Evolutionary conservation across 441 rosid genomes (phyloP).

Genomic region (Eruca vesicaria): DNA sequence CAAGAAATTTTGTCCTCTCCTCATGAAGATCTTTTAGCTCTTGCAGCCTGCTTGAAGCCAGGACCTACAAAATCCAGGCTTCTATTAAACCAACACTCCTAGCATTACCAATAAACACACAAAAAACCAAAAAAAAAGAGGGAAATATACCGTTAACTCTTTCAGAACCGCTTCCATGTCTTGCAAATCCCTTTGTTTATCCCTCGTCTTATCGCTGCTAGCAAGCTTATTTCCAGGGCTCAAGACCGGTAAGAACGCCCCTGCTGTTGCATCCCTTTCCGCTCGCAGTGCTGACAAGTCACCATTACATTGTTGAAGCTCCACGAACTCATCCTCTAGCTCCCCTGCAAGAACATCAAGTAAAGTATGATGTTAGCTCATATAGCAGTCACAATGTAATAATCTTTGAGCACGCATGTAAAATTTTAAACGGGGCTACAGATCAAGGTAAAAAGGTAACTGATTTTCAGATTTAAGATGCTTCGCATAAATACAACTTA

Average conservation of each 20-base stretch:
- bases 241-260: slow-evolving; percentile 75
- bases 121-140: slow-evolving; percentile 19
- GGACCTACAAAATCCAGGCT: slow-evolving; percentile 55
- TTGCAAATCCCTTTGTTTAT: slow-evolving; percentile 71
- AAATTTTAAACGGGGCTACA: background rate
- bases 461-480: background rate
- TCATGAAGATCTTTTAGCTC: slow-evolving; percentile 74
- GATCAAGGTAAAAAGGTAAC: background rate
- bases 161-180: slow-evolving; percentile 77
- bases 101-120: slow-evolving; percentile 24
- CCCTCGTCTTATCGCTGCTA: slow-evolving; percentile 60
- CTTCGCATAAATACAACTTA: background rate
- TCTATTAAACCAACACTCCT: slow-evolving; percentile 25
- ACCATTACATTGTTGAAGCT: slow-evolving; percentile 68
- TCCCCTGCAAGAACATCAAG: slow-evolving; percentile 60
- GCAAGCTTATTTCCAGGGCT: slow-evolving; percentile 63
- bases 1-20: slow-evolving; percentile 68
- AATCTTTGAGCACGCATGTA: background rate
- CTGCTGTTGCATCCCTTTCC: slow-evolving; percentile 86
- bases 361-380: slow-evolving; percentile 22
- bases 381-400: background rate
- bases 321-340: slow-evolving; percentile 58
- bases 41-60: slow-evolving; percentile 63
- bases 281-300: slow-evolving; percentile 72
- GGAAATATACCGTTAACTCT: slow-evolving; percentile 61